A percentile compares a stretch with the other conserved stretches of the same genome.
Evolutionary conservation across 345 rosid species (phyloP).

Genomic region (Murraya koenigii): DNA sequence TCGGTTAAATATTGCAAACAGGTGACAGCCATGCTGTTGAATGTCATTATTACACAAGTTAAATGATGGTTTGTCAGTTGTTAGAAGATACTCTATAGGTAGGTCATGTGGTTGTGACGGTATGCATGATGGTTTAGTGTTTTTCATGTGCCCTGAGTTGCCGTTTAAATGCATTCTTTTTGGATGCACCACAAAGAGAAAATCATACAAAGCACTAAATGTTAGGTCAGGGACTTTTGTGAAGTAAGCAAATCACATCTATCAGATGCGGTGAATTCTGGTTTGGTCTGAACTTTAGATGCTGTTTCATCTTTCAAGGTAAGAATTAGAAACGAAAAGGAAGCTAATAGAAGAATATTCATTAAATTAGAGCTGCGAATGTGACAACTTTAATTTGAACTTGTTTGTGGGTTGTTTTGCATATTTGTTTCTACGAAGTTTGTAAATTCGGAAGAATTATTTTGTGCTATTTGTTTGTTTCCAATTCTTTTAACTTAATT

Average conservation of each 20-base stretch:
- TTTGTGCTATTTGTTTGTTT: neutral
- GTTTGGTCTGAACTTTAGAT: neutral
- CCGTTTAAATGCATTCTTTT: neutral
- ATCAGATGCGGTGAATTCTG: neutral
- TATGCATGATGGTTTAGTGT: neutral
- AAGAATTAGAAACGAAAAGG: neutral
- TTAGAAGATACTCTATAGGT: no score
- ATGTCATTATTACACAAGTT: neutral
- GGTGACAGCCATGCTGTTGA: neutral
- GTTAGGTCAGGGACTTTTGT: neutral
- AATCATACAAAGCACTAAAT: neutral
- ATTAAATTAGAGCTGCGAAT: neutral
- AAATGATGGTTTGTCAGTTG: neutral
- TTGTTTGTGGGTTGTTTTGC: neutral
- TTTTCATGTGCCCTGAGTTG: neutral
- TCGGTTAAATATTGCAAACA: neutral
- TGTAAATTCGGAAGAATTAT: neutral
- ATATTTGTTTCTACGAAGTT: neutral
- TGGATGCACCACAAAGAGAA: neutral
- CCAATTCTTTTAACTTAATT: neutral
- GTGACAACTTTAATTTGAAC: neutral
- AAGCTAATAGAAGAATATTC: neutral
- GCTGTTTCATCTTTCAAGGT: no score
- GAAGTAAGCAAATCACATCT: neutral
- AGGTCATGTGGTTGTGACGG: neutral